Base-by-base conservation (phyloP, 1,139 yeast species). In the Suhomyces bokatorum region DNA sequence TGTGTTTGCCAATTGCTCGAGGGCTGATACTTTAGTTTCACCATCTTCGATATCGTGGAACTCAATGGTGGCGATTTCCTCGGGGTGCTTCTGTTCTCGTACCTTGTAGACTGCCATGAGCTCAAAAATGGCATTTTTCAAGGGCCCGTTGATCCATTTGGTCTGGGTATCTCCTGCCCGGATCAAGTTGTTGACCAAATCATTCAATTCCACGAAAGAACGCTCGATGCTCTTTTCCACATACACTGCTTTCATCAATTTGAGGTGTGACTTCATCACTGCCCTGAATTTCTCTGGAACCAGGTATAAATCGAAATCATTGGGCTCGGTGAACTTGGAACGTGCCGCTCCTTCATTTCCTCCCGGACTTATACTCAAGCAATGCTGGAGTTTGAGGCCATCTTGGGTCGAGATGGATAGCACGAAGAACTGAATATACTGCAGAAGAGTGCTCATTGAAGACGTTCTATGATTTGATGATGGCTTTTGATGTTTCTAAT, bases 81-180 rank as follows among this genome's bases (percentile, higher is more conserved):
- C 70, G 3, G 73, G 73, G 39, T 63, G 59, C 22, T 58, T 55
- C 43, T 60, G 60, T 46, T 61, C 64, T 51, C 69, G 65, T 6
- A 73, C 75, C 40, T 67, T 66, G 56, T 72, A 70, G 10, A 77
- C 66, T 32, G 73, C 69, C 30, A 81, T 73, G 49, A 87, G 68
- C 56, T 84, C 88, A 32, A 73, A 71, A 28, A 85, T 75, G 6
- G 80, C 70, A 14, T 69, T 66, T 58, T 77, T 78, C 49, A 88
- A 61, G 2, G 86, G 81, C 1, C 72, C 73, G 41, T 85, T 73
- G 27, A 87, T 75, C 96, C 96, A 88, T 48, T 73, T 75, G 16
- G 80, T 76, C 52, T 82, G 81, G 11, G 69, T 60, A 47, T 82
- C 89, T 0, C 89, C 85, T 26, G 80, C 79, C 41, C 89, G 68